Evolutionary conservation across 179 eudicot species (phyloP).

Genomic region (Vitellaria paradoxa): DNA sequence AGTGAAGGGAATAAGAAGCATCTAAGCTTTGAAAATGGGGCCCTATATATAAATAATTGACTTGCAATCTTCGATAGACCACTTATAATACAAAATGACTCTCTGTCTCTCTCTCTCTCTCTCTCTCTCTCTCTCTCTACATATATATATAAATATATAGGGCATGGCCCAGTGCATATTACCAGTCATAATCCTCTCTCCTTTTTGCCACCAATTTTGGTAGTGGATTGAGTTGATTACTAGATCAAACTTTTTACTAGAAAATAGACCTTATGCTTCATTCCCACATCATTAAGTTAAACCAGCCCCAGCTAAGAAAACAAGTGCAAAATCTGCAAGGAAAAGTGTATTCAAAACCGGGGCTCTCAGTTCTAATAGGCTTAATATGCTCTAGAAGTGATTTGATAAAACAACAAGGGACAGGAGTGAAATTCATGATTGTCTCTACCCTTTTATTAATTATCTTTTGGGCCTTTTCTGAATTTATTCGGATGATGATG

Average conservation of each 20-base stretch:
- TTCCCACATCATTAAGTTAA: not conserved
- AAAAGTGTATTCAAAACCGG: too few relatives aligned
- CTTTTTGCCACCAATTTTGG: constrained; percentile 23
- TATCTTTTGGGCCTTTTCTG: not conserved
- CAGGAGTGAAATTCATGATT: too few relatives aligned
- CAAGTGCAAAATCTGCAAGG: not conserved
- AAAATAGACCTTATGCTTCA: not conserved
- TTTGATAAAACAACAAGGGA: too few relatives aligned
- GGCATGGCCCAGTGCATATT: not conserved
- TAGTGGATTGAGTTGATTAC: constrained; percentile 18
- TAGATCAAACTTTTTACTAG: constrained; percentile 1
- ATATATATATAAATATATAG: not conserved
- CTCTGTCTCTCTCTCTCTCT: constrained; percentile 7
- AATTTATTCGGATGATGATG: not conserved
- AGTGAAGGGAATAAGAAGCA: constrained; percentile 19
- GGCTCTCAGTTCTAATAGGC: too few relatives aligned
- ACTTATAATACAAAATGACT: not conserved
- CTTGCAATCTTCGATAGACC: constrained; percentile 8
- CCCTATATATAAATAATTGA: not conserved
- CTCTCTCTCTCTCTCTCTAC: not conserved
- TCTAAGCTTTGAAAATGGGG: not conserved
- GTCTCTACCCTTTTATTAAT: not conserved
- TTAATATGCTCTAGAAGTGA: too few relatives aligned
- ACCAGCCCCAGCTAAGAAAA: not conserved
- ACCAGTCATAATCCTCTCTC: not conserved